Base-by-base conservation (phyloP, 2,329 filamentous ascomycete species). In the Colletotrichum agaves region DNA sequence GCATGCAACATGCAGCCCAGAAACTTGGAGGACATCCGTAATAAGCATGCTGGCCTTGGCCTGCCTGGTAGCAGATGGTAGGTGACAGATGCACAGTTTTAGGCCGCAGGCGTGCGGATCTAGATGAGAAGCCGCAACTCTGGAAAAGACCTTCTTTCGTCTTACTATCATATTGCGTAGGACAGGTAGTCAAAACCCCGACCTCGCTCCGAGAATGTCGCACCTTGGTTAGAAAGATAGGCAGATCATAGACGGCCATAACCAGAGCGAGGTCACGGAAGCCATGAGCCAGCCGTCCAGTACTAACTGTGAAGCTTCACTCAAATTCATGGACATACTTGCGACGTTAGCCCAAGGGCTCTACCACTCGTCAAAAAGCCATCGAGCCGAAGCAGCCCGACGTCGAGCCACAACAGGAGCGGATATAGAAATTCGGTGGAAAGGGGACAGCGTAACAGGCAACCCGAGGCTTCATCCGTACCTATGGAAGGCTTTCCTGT, bases 351-450 rank as follows among this genome's bases (percentile, higher is more conserved):
- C 23, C 44, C 44, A 27, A 12, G 27, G 44, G 6, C 21, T 47
- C 21, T 27, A 27, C 23, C 31, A 23, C 50, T 62, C 56, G 41
- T n/a, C 60, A 49, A 41, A n/a, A 27, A 56, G 44, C 15, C 19
- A 50, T 46, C 60, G 49, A 57, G 37, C 50, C 50, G 60, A 44
- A 35, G 39, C 60, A 57, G 60, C 60, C 39, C 49, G 41, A 21
- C 33, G 37, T 17, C 23, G 33, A 27, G 27, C 27, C 27, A 27
- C 27, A 7, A 27, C 35, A 39, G 47, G 62, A 11, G 31, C 61
- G 61, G 53, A 39, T 15, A 62, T 31, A 31, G 47, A 50, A 50
- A 58, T 43, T 44, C 23, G 37, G 60, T 39, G 37, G 33, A 49
- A 21, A 49, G 46, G 7, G 3, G 19, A 27, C 27, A 53, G 21